Evolutionary conservation across 2,329 filamentous ascomycete genomes (phyloP), one percentile per base, ranked within the genome.

Genomic region (Fusarium sp.): DNA sequence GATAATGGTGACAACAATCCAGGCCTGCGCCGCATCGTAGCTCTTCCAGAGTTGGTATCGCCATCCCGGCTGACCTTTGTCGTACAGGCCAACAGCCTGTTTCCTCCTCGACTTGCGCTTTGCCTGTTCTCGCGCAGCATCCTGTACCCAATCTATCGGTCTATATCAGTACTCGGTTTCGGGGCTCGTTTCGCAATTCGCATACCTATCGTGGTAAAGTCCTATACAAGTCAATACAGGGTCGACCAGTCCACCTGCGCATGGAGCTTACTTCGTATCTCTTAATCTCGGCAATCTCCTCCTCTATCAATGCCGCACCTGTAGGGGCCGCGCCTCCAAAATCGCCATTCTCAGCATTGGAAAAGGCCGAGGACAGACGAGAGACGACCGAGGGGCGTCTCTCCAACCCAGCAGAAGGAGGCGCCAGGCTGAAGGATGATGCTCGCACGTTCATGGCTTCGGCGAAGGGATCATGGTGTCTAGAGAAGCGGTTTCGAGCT

Each of bases 271-370:
- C 91, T 86, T 98, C 97, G 85, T 99, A 99, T 85, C 96, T 91
- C 85, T 98, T 98, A 82, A 99, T 98, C 86, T 98, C 93, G 29
- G 94, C 95, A 81, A 99, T 98, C 85, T 99, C 97, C 81, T 98
- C 95, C 71, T 95, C 93, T 76, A 97, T 94, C 72, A 92, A 91
- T 71, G 92, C 90, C 79, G 94, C 90, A 65, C 88, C 90, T 31
- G 86, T 87, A 13, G 81, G 83, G 39, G 86, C 84, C 58, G 86
- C 85, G 69, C 85, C 85, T 20, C 84, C 84, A 69, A 86, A 84
- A 69, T 92, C 88, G 71, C 91, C 92, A 73, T 87, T 88, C 82
- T 95, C 92, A 69, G 87, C 88, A 71, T 84, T 89, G 64, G 92
- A 93, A 66, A 94, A 87, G 39, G 91, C 90, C 69, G 92, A 92